Evolutionary conservation across 208 protist species (phyloP), one percentile per base, ranked within the genome.

Genomic region (Polymyxa betae): DNA sequence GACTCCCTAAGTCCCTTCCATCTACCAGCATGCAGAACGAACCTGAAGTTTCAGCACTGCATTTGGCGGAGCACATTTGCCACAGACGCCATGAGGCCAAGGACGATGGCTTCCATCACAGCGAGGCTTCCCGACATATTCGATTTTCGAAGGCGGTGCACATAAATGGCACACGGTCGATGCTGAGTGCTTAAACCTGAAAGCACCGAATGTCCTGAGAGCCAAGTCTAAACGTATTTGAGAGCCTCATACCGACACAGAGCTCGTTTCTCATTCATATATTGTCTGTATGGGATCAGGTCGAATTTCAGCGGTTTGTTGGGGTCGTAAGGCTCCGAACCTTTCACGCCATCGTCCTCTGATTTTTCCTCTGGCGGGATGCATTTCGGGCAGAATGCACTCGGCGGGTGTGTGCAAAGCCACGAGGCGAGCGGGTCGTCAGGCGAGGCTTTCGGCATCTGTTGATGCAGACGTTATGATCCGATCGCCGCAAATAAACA

Each of bases 41-140:
- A 60, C 49, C 49, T 60, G 49, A 29, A 60, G 49, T 5, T 82
- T 5, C 72, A 82, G n/a, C 5, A 82, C 72, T 38, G 72, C 72
- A 82, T 82, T 82, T 20, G 72, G n/a, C 5, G 72, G 72, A 40
- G 72, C 72, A 82, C 72, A 82, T 43, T 82, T 82, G 16, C 72
- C 72, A 82, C 72, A 82, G 72, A 82, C n/a, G n/a, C 72, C 72
- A n/a, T 40, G 72, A 45, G 72, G 72, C 72, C 72, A 82, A 40
- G 72, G 72, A 5, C 72, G 72, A 82, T 82, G 72, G 72, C 72
- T n/a, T 16, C 72, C 35, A 43, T 82, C 72, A n/a, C 72, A 82
- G 5, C 40, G n/a, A n/a, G 16, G 5, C 72, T 82, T 82, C 16
- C 72, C 72, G n/a, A 12, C 40, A 35, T 82, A 82, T 40, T 35